Evolutionary conservation across 805 yeast species (phyloP), one percentile per base, ranked within the genome.

Genomic region (Priceomyces castillae): DNA sequence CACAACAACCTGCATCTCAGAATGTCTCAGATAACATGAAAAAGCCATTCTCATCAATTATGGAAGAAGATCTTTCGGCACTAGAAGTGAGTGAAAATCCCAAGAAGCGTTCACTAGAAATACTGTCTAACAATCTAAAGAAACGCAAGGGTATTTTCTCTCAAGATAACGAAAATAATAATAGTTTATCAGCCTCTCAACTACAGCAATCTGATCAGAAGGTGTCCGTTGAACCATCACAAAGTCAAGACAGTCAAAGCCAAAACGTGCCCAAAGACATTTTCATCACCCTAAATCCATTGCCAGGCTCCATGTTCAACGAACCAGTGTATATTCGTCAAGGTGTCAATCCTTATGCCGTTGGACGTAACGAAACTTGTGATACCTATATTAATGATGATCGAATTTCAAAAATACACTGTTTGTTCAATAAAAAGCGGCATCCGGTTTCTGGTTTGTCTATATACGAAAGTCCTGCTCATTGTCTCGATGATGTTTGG

Each of bases 331-430:
- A 71, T 45, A 69, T 90, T n/a, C 76, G 80, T 26, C 90, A 84
- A 55, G 86, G 87, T 20, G 72, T 74, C 15, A 81, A 78, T 37
- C 80, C 81, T 7, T 83, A 81, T 58, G 73, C 82, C 43, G 75
- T 92, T 42, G 98, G 99, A 1, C 70, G 98, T 28, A 76, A 78
- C 17, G 78, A 73, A 16, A 77, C 73, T 2, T 77, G 86, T 46
- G 81, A 86, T 56, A 74, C 78, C 26, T 70, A 69, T 34, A 77
- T 87, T 14, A 68, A 76, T 25, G 97, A 90, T 51, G 84, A 76
- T 52, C 66, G 97, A 37, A 76, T 92, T 53, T 90, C 97, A 2
- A 86, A 89, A 50, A 72, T 83, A 1, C 98, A 94, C 62, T 90
- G 97, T 61, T 66, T 81, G 23, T 69, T 92, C 11, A 54, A 73